Conservation (phyloP, 768 basidiomycete genomes). For the Phylloporus rhodoxanthus region DNA sequence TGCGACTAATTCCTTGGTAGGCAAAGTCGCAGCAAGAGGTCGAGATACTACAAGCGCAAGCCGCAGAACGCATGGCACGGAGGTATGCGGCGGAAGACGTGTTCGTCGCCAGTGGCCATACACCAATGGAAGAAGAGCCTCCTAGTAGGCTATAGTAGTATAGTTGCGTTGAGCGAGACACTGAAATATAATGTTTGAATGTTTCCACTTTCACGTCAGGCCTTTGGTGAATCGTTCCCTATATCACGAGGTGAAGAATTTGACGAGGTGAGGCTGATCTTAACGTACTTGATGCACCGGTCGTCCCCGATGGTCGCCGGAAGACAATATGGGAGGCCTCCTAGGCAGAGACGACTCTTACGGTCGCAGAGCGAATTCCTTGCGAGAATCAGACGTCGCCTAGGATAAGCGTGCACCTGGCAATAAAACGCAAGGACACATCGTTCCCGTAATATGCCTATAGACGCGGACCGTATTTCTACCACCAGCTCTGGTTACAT, state of each 20-base stretch:
- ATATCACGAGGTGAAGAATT: no score
- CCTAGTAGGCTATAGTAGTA: conserved; percentile 10
- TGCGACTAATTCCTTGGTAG: conserved; percentile 29
- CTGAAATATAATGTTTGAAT: neutral
- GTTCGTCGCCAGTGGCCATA: conserved; percentile 27
- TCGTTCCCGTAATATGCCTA: neutral
- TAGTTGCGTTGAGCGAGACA: neutral
- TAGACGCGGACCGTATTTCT: neutral
- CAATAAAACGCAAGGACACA: neutral
- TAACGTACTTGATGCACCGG: neutral
- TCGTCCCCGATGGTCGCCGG: neutral
- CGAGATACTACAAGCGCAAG: conserved; percentile 45
- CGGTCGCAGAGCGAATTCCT: neutral
- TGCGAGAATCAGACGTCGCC: neutral
- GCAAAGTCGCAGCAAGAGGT: conserved; percentile 55
- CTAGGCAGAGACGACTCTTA: neutral
- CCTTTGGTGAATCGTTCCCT: neutral
- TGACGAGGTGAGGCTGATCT: neutral
- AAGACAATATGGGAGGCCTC: neutral
- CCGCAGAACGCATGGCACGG: conserved; percentile 39
- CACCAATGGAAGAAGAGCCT: conserved; percentile 26
- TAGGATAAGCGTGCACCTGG: neutral
- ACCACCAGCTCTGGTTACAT: no score
- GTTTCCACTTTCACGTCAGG: neutral
- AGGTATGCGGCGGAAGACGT: conserved; percentile 26